Evolutionary conservation across 148 eudicot genomes (phyloP), one percentile per base, ranked within the genome.

Genomic region (Rhododendron williamsianum): DNA sequence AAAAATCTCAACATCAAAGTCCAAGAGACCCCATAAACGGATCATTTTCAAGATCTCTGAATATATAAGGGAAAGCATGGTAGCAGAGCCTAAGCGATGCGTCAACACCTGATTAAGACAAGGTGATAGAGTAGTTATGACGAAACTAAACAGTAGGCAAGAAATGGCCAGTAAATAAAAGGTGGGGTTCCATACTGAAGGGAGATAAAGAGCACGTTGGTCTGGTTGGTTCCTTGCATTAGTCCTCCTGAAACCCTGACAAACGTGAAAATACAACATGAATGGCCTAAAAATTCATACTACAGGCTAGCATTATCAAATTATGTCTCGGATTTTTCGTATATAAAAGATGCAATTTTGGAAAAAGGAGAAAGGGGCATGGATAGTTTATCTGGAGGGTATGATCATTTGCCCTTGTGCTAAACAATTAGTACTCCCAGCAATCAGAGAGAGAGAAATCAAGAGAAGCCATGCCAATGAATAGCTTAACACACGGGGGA

Each of bases 1-100:
- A 89, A 90, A 93, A 82, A 95, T 89, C 82, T 95, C 98, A 9
- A 91, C 96, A 89, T 95, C 98, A 91, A 95, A 95, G 80, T 91
- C 87, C 85, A 94, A 83, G 78, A 95, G 86, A 81, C 95, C 95
- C 91, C 91, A 92, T 84, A 90, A 87, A 48, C 90, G 93, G 85
- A 95, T 91, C 93, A 91, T 93, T 89, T 95, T 94, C 60, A 95
- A 89, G 76, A 95, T 89, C 86, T 94, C 98, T 2, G 97, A 91
- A 90, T 94, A 93, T 81, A 95, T 88, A 80, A 95, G 95, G 51
- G 95, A 88, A 65, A 95, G 90, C 90, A 95, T 90, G 84, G 93
- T 88, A 83, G 92, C 90, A 78, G 98, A 93, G 77, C 98, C 98
- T 82, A 87, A 86, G 73, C 98, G 96, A 88, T 94, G 97, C 58